Evolutionary conservation across 768 basidiomycete species (phyloP).

Genomic region (Lentinula aciculospora): DNA sequence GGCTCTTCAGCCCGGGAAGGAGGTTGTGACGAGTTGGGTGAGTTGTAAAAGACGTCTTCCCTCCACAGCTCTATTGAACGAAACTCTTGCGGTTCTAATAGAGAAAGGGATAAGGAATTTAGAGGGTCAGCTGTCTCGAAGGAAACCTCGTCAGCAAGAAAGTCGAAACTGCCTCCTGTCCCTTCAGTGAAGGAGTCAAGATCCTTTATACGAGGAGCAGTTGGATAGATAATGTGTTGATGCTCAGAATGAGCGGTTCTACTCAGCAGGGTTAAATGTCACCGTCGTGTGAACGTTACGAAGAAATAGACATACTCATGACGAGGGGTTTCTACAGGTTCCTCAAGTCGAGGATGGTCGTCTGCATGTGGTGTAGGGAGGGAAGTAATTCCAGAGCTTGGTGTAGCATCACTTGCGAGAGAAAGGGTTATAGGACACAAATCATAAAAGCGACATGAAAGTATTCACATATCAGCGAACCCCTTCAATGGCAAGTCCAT

Average conservation of each 20-base stretch:
- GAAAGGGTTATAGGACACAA: constrained; percentile 10
- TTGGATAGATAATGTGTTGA: constrained; percentile 24
- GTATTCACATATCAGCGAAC: constrained; percentile 16
- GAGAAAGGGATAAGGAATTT: constrained; percentile 24
- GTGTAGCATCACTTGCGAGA: constrained; percentile 24
- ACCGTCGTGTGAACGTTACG: not conserved
- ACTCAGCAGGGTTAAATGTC: constrained; percentile 13
- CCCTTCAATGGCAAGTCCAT: constrained; percentile 14
- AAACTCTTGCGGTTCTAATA: constrained; percentile 20
- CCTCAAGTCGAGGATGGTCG: not conserved
- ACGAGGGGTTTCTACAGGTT: constrained; percentile 7
- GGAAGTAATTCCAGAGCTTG: constrained; percentile 25
- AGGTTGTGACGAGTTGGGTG: constrained; percentile 2
- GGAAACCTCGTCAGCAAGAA: constrained; percentile 31
- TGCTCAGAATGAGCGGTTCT: constrained; percentile 16
- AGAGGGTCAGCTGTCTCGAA: constrained; percentile 26
- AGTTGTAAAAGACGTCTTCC: constrained; percentile 24
- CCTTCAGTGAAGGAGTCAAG: constrained; percentile 58
- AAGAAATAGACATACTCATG: constrained; percentile 12
- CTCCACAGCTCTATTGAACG: constrained; percentile 39
- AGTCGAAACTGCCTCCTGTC: constrained; percentile 48
- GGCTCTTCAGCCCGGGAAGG: not conserved
- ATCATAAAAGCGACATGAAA: constrained; percentile 2
- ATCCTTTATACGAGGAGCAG: constrained; percentile 49
- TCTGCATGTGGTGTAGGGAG: constrained; percentile 23